phyloP scores from a whole-genome alignment of 2,329 filamentous ascomycete species.

The Epichloe elymi region DNA sequence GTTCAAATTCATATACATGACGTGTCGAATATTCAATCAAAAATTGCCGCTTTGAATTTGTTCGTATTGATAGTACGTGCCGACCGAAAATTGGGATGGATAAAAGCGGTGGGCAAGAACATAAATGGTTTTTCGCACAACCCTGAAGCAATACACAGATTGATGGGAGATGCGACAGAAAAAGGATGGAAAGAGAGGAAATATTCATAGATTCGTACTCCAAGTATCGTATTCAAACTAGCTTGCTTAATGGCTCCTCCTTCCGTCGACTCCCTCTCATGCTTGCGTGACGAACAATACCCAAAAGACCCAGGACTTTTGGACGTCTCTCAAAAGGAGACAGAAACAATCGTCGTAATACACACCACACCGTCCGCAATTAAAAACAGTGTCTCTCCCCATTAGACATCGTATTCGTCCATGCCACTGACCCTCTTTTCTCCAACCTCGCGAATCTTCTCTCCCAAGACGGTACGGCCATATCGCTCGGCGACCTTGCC shows the following conservation, averaged over 20 bases:
- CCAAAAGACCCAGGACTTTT: not conserved
- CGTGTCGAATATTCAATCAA: too few relatives aligned
- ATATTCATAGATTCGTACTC: not conserved
- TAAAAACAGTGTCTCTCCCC: not conserved
- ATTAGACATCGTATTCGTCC: conserved; percentile 34
- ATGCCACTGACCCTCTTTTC: conserved; percentile 53
- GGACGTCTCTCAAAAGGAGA: not conserved
- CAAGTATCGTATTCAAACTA: not conserved
- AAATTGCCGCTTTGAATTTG: too few relatives aligned
- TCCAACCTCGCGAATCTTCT: conserved; percentile 80
- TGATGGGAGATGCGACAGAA: too few relatives aligned
- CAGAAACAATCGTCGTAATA: not conserved
- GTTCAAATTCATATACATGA: too few relatives aligned
- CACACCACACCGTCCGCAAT: not conserved
- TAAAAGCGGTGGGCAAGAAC: too few relatives aligned
- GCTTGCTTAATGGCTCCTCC: not conserved
- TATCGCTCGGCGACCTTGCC: conserved; percentile 81
- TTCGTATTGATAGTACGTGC: too few relatives aligned
- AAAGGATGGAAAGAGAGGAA: not conserved
- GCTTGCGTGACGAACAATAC: not conserved
- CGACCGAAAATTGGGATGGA: too few relatives aligned
- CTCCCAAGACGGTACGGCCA: conserved; percentile 62
- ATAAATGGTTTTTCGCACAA: too few relatives aligned
- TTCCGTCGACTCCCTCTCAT: not conserved
- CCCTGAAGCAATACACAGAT: too few relatives aligned